These are phyloP conservation scores for Phytopythium sindhum DNA, from an alignment of 352 stramenopile genomes.

Conservation along the genomic window DNA sequence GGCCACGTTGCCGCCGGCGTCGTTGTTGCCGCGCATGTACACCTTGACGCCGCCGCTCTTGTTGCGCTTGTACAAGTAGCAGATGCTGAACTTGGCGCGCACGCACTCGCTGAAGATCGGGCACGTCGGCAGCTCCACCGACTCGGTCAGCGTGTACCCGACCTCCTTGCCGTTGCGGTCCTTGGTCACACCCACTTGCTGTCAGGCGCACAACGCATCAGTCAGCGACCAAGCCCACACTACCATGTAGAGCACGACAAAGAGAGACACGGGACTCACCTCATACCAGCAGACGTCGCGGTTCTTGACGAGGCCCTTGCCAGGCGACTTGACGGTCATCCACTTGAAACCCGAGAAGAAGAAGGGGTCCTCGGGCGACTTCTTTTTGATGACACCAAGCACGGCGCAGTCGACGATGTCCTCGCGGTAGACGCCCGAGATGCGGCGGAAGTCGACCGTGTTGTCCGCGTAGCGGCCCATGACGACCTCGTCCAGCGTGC, in stretches of 20 bases:
- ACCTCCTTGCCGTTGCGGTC: conserved; percentile 79
- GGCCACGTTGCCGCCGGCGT: conserved; percentile 62
- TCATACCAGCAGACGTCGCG: conserved; percentile 81
- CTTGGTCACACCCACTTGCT: conserved; percentile 55
- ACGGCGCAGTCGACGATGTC: conserved; percentile 78
- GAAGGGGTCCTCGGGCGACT: conserved; percentile 47
- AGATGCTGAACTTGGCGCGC: conserved; percentile 65
- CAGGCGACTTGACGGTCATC: conserved; percentile 70
- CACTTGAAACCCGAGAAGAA: conserved; percentile 82
- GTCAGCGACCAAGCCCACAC: not conserved
- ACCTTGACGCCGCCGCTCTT: conserved; percentile 71
- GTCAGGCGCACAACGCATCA: not conserved
- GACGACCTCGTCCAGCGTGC: conserved; percentile 72
- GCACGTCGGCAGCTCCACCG: conserved; percentile 65
- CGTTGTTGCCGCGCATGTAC: conserved; percentile 76
- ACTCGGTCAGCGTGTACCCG: conserved; percentile 74
- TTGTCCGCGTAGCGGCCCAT: conserved; percentile 73
- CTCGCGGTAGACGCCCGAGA: conserved; percentile 70
- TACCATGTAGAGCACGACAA: not conserved
- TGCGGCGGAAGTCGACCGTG: conserved; percentile 61
- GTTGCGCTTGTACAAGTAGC: conserved; percentile 73
- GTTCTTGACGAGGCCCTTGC: conserved; percentile 74
- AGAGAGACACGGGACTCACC: not conserved
- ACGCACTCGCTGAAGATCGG: conserved; percentile 64
- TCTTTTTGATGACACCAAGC: conserved; percentile 54